Evolutionary conservation across 495 filamentous ascomycete species (phyloP), one percentile per base, ranked within the genome.

Genomic region (Neurospora sp.): DNA sequence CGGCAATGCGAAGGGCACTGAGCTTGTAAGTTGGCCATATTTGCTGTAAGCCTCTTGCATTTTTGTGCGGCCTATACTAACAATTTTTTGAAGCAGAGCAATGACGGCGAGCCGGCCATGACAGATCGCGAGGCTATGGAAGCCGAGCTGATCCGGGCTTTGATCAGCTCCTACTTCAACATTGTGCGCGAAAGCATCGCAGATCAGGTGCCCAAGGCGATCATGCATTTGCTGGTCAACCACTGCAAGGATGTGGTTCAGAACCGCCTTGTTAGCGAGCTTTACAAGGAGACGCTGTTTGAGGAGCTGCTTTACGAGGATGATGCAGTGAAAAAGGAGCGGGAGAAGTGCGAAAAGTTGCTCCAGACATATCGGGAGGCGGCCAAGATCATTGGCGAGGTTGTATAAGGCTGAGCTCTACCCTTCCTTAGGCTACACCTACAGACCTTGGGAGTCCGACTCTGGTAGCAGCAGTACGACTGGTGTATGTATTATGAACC

Each of bases 191-290:
- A 99, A 80, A 93, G 93, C 44, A 97, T 98, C 77, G 95, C 95
- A 35, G 96, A 99, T 79, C 95, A 98, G 82, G 96, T 99, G 23
- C 96, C 96, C 69, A 99, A 99, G 84, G 96, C 96, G 2, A 92
- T 99, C 77, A 99, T 99, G 96, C 96, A 99, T 79, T 90, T 99
- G 12, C 90, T 99, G 66, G 96, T 99, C 77, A 98, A 99, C 83
- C 93, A 97, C 84, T 96, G 93, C 82, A 99, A 98, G 81, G 96
- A 99, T 75, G 95, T 93, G 5, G 94, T 99, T 39, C 96, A 99
- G 82, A 99, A 99, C 81, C 88, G 96, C 44, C 89, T 99, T 12
- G 96, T 99, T 46, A 97, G 92, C 78, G 93, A 98, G 79, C 87
- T 99, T 38, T 99, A 99, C 84, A 94, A 92, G 81, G 96, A 99